Evolutionary conservation across 768 basidiomycete species (phyloP), one percentile per base, ranked within the genome.

Genomic region (Phanerochaete carnosa): DNA sequence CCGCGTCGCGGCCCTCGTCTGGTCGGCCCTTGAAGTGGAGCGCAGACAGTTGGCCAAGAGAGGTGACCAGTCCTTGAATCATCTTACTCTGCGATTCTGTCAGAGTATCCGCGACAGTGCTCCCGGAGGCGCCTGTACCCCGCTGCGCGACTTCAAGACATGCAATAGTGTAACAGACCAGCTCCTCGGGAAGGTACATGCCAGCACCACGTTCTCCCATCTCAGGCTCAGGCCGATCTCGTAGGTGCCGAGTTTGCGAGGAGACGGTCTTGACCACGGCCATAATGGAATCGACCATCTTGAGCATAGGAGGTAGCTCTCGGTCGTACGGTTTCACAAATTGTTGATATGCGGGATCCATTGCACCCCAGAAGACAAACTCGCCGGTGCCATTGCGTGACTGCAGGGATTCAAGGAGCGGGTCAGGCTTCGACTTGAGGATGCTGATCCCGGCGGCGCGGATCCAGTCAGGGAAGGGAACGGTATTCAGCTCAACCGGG

Each of bases 281-380:
- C 80, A 93, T 87, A 47, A 98, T 79, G 5, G 92, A 93, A 61
- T 94, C 92, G 46, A 95, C 79, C 89, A 96, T 95, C 75, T 88
- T 90, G 26, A 80, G 76, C 64, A 89, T 88, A 39, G 80, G 73
- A 19, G 81, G 80, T 8, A 87, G 85, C 39, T 76, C 69, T 47
- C 77, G 76, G 28, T 85, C 83, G 26, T 75, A 73, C 13, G 79
- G 76, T 35, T 85, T 81, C 62, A 86, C 73, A 51, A 81, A 83
- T 29, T 76, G 76, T 29, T 80, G 73, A 64, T 91, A 92, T 7
- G 82, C 88, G 8, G 83, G 77, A 69, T 94, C 92, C 66, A 94
- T 90, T 0, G 89, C 90, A 64, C 84, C 83, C 92, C 92, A 94
- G 67, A 94, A 94, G 22, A 88, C 89, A 69, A 94, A 93, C 67